phyloP scores from a whole-genome alignment of 768 basidiomycete species.

The Suillus variegatus region DNA sequence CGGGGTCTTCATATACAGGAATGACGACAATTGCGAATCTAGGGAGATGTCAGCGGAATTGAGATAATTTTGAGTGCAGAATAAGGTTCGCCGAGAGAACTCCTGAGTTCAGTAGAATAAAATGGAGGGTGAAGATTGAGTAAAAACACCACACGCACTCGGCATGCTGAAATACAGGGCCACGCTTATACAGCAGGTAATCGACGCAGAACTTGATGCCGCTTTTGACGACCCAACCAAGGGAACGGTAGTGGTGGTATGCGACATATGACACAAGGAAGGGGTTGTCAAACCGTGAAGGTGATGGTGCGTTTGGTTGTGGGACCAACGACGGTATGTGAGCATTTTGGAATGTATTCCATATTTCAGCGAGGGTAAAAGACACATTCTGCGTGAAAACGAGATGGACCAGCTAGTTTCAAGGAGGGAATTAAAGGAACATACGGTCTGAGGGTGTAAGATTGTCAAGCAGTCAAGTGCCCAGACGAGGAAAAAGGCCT shows the following conservation, averaged over 20 bases:
- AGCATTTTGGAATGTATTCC: slow-evolving; percentile 61
- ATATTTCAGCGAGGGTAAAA: slow-evolving; percentile 59
- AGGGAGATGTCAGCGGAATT: background rate
- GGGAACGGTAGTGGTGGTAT: slow-evolving; percentile 93
- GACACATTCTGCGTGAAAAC: slow-evolving; percentile 45
- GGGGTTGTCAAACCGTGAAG: slow-evolving; percentile 79
- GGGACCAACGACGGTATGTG: slow-evolving; percentile 46
- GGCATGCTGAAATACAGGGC: slow-evolving; percentile 93
- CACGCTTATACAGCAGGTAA: slow-evolving; percentile 90
- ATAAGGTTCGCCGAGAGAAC: background rate
- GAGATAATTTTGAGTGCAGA: slow-evolving; percentile 1
- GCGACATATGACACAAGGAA: slow-evolving; percentile 88
- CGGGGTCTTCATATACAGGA: slow-evolving; percentile 85
- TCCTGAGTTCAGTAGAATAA: background rate
- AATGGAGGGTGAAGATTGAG: background rate
- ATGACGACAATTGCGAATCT: slow-evolving; percentile 93
- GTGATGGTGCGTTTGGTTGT: slow-evolving; percentile 21
- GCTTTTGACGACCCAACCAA: slow-evolving; percentile 95
- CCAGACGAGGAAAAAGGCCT: slow-evolving; percentile 89
- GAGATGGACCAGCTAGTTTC: slow-evolving; percentile 4
- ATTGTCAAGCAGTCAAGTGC: slow-evolving; percentile 80
- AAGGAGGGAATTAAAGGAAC: slow-evolving; percentile 21
- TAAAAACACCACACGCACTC: slow-evolving; percentile 62
- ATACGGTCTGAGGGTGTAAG: slow-evolving; percentile 64
- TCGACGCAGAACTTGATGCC: slow-evolving; percentile 99